A percentile compares a stretch with the other conserved stretches of the same genome.
phyloP scores from a whole-genome alignment of 2,329 filamentous ascomycete genomes.

The Tolypocladium tropicale region DNA sequence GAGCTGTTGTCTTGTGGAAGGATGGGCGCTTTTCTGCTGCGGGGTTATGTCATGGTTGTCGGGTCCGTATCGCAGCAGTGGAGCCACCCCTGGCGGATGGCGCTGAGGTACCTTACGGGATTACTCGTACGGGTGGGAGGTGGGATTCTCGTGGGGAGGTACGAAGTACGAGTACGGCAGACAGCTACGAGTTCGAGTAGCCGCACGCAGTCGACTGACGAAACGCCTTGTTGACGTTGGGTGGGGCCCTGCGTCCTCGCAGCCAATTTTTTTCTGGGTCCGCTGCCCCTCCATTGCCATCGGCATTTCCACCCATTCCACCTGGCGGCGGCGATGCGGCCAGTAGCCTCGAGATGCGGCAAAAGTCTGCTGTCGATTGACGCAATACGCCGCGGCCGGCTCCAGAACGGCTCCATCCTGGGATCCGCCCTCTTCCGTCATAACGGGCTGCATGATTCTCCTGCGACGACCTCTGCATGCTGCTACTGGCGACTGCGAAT shows the following conservation, averaged over 20 bases:
- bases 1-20: not conserved
- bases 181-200: too few relatives aligned
- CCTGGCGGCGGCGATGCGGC: not conserved
- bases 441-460: not conserved
- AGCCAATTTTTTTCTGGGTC: not conserved
- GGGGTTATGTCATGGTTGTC: slow-evolving; percentile 21
- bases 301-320: not conserved
- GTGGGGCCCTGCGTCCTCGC: not conserved
- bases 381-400: slow-evolving; percentile 3
- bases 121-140: too few relatives aligned
- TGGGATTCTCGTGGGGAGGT: too few relatives aligned
- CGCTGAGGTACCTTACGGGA: too few relatives aligned
- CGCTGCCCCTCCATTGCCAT: not conserved
- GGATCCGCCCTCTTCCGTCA: not conserved
- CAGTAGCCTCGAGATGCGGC: slow-evolving; percentile 1
- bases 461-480: not conserved
- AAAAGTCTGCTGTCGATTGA: slow-evolving; percentile 6
- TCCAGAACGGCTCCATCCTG: not conserved
- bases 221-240: not conserved
- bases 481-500: not conserved
- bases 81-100: not conserved
- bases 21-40: slow-evolving; percentile 8
- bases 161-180: too few relatives aligned
- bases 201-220: too few relatives aligned
- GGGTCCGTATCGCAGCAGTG: not conserved